These are phyloP conservation scores for Apocynum venetum DNA, from an alignment of 257 asterid species.

Conservation along the genomic window DNA sequence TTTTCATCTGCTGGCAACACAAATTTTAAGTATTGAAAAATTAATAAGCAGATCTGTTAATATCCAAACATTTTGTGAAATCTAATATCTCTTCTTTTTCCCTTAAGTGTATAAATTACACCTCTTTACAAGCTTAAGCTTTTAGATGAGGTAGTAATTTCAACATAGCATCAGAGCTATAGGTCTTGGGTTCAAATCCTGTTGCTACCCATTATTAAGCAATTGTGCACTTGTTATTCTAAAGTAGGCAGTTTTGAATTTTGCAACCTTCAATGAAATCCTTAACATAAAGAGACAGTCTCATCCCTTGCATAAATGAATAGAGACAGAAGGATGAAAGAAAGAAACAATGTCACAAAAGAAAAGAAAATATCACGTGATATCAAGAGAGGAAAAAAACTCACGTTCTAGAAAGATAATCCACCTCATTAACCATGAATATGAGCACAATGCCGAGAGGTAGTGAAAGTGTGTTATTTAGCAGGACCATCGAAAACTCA, in stretches of 20 bases:
- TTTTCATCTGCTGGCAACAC: neutral
- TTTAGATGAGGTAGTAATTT: too few relatives aligned
- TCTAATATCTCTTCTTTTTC: neutral
- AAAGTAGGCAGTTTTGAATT: neutral
- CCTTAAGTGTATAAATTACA: too few relatives aligned
- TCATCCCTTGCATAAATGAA: neutral
- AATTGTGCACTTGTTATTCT: neutral
- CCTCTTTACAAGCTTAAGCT: too few relatives aligned
- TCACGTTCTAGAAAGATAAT: constrained; percentile 79
- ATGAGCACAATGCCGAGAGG: constrained; percentile 74
- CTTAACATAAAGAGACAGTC: neutral
- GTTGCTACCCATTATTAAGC: neutral
- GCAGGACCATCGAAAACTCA: constrained; percentile 92
- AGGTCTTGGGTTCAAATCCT: too few relatives aligned
- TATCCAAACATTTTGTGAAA: neutral
- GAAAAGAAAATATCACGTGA: neutral
- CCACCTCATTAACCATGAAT: constrained; percentile 66
- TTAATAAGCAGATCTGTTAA: neutral
- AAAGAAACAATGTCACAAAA: neutral
- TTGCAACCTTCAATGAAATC: neutral
- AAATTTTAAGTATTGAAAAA: neutral
- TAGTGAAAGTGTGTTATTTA: constrained; percentile 80
- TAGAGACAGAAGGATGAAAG: neutral
- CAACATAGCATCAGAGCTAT: too few relatives aligned
- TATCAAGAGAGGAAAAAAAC: constrained; percentile 23